phyloP scores from a whole-genome alignment of 108 stramenopile genomes.

The Skeletonema marinoi region DNA sequence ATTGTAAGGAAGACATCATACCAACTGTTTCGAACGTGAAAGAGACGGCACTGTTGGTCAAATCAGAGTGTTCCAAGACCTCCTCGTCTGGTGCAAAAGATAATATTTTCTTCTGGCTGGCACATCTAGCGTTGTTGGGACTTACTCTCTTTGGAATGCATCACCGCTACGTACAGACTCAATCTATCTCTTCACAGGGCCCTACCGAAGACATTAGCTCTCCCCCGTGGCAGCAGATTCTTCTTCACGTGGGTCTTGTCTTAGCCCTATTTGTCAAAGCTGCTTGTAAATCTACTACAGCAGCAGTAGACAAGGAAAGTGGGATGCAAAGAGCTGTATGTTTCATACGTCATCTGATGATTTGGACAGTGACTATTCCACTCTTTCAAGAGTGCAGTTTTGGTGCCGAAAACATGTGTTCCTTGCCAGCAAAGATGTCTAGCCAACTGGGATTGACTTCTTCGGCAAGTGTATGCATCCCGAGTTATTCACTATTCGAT shows the following conservation, averaged over 20 bases:
- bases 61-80: not conserved
- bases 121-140: not conserved
- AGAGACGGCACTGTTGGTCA: not conserved
- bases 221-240: not conserved
- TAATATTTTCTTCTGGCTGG: not conserved
- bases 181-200: not conserved
- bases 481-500: constrained; percentile 33
- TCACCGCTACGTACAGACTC: not conserved
- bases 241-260: constrained; percentile 15
- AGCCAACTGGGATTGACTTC: not conserved
- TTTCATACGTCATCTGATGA: not conserved
- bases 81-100: not conserved
- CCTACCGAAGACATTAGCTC: not conserved
- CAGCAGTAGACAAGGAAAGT: not conserved
- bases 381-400: constrained; percentile 15
- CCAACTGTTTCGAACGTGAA: not conserved
- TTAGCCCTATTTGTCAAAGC: not conserved
- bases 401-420: not conserved
- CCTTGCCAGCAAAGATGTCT: constrained; percentile 8
- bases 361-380: constrained; percentile 22
- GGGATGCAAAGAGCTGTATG: not conserved
- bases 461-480: not conserved
- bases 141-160: constrained; percentile 13
- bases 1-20: not conserved
- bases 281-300: not conserved